Percentiles rank a stretch among this genome's conserved stretches.
phyloP scores from a whole-genome alignment of 768 basidiomycete species.

The Russula sp. region DNA sequence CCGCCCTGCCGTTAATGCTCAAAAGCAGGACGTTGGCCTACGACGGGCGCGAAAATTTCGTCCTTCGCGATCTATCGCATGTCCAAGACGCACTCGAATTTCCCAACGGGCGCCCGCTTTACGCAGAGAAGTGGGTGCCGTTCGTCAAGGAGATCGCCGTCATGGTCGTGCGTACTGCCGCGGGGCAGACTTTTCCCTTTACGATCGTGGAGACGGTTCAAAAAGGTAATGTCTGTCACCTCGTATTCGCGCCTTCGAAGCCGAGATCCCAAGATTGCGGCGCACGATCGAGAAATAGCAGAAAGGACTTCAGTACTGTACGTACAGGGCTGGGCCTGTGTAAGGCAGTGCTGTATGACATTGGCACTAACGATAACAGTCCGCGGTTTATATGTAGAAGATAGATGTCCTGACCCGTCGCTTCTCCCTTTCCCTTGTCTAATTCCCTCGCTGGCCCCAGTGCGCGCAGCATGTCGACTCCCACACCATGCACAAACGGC shows the following conservation, averaged over 20 bases:
- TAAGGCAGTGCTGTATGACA: background rate
- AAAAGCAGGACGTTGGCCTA: slow-evolving; percentile 95
- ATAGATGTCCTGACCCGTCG: background rate
- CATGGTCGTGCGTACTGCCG: slow-evolving; percentile 85
- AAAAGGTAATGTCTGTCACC: slow-evolving; percentile 88
- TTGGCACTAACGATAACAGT: background rate
- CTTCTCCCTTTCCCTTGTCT: background rate
- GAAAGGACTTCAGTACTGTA: slow-evolving; percentile 52
- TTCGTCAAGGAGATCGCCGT: slow-evolving; percentile 91
- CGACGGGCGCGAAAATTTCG: slow-evolving; percentile 92
- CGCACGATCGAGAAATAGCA: slow-evolving; percentile 66
- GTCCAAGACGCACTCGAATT: slow-evolving; percentile 52
- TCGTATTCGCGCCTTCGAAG: slow-evolving; percentile 85
- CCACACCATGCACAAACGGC: background rate
- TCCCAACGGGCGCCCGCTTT: slow-evolving; percentile 69
- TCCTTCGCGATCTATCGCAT: slow-evolving; percentile 55
- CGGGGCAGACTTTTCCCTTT: slow-evolving; percentile 76
- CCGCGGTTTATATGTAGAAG: background rate
- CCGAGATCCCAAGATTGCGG: slow-evolving; percentile 50
- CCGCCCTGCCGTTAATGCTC: slow-evolving; percentile 82
- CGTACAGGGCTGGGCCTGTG: too few relatives aligned
- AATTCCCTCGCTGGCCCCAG: background rate
- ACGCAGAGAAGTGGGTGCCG: slow-evolving; percentile 92
- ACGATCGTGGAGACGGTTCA: slow-evolving; percentile 95
- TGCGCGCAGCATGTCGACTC: slow-evolving; percentile 4